Evolutionary conservation across 345 rosid genomes (phyloP).

Genomic region (Orychophragmus violaceus): DNA sequence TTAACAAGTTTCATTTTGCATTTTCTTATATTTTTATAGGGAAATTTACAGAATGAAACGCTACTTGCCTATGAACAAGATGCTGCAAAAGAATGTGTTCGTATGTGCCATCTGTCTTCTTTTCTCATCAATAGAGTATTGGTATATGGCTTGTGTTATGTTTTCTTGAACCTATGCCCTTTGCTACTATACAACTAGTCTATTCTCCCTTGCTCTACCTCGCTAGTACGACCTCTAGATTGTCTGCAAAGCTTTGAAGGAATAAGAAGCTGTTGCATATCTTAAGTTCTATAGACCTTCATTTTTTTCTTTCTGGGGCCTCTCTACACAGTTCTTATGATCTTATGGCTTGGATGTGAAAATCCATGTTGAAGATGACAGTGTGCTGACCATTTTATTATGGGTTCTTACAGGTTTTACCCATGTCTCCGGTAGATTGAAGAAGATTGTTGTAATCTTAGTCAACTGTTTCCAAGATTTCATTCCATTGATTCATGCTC

Average conservation of each 20-base stretch:
- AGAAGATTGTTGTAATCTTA: conserved; percentile 64
- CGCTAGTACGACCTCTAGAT: no score
- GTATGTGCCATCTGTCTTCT: conserved; percentile 40
- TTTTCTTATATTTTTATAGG: conserved; percentile 33
- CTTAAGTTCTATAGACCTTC: no score
- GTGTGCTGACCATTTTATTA: not conserved
- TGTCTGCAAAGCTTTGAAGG: no score
- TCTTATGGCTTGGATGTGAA: no score
- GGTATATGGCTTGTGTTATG: no score
- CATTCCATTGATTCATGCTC: conserved; percentile 43
- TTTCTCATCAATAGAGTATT: no score
- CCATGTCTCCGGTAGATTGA: conserved; percentile 41
- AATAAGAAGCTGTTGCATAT: no score
- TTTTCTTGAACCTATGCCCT: no score
- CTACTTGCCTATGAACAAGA: conserved; percentile 60
- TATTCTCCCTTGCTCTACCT: no score
- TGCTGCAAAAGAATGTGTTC: conserved; percentile 38
- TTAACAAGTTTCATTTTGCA: not conserved
- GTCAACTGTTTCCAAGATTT: conserved; percentile 66
- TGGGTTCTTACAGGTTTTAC: conserved; percentile 39
- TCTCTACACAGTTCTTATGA: no score
- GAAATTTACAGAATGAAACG: conserved; percentile 24
- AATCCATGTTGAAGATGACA: not conserved
- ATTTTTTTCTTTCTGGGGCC: no score
- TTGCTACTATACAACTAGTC: no score